phyloP scores from a whole-genome alignment of 345 rosid genomes.

The Hirschfeldia incana region DNA sequence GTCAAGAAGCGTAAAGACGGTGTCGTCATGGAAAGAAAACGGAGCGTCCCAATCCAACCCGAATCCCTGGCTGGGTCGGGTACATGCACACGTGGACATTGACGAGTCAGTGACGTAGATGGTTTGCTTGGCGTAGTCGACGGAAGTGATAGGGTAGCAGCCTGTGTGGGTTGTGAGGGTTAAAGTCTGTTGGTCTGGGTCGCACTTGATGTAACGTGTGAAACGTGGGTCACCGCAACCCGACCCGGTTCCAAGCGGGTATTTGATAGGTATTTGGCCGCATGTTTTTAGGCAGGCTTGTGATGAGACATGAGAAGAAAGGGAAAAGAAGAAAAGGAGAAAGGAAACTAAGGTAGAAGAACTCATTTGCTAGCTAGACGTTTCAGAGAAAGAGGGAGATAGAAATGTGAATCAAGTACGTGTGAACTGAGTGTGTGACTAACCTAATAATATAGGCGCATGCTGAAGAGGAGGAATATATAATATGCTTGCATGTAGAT shows the following conservation, averaged over 20 bases:
- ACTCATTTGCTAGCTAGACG: constrained; percentile 16
- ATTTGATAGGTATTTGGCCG: constrained; percentile 57
- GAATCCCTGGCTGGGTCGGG: constrained; percentile 76
- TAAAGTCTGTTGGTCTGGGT: constrained; percentile 50
- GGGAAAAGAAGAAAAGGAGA: background rate
- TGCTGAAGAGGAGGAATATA: constrained; percentile 1
- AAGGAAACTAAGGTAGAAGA: background rate
- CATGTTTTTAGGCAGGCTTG: constrained; percentile 70
- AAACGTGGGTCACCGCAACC: constrained; percentile 92
- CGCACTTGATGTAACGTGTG: constrained; percentile 62
- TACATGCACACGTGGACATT: constrained; percentile 87
- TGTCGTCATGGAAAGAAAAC: constrained; percentile 71
- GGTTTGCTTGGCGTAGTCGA: constrained; percentile 64
- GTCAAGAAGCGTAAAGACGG: constrained; percentile 76
- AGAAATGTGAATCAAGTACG: background rate
- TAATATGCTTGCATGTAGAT: background rate
- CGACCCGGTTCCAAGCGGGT: constrained; percentile 78
- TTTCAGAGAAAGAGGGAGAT: constrained; percentile 4
- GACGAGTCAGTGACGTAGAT: constrained; percentile 71
- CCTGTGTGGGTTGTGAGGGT: constrained; percentile 81
- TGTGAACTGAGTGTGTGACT: constrained; percentile 8
- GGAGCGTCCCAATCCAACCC: constrained; percentile 93
- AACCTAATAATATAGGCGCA: constrained; percentile 17
- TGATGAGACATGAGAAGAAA: constrained; percentile 48
- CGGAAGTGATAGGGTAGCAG: constrained; percentile 60